These are phyloP conservation scores for Colletotrichum lupini DNA, from an alignment of 2,329 filamentous ascomycete genomes.

Conservation along the genomic window DNA sequence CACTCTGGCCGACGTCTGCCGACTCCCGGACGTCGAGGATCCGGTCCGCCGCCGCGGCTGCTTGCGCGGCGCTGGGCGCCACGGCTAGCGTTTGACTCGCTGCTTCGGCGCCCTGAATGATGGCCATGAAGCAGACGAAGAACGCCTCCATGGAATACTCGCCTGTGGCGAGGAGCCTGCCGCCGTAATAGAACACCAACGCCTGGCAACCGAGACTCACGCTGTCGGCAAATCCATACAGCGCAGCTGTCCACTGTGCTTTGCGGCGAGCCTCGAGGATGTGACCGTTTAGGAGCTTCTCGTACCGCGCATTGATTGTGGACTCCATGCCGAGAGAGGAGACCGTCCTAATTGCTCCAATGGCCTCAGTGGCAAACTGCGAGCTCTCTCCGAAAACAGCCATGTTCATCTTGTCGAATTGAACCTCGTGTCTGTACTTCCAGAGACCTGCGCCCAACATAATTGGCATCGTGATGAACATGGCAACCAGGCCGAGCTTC, in stretches of 20 bases:
- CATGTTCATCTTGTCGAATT: constrained; percentile 68
- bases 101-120: constrained; percentile 74
- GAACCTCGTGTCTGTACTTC: constrained; percentile 58
- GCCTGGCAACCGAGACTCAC: constrained; percentile 55
- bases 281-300: constrained; percentile 48
- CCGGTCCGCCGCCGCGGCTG: constrained; percentile 67
- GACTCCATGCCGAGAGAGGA: constrained; percentile 70
- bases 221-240: constrained; percentile 52
- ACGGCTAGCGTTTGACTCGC: constrained; percentile 76
- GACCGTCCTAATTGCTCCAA: constrained; percentile 72
- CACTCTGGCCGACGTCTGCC: constrained; percentile 49
- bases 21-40: constrained; percentile 65
- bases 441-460: constrained; percentile 49
- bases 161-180: constrained; percentile 38
- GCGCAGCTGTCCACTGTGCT: constrained; percentile 44
- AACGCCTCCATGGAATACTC: constrained; percentile 56
- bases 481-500: constrained; percentile 51
- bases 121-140: constrained; percentile 72
- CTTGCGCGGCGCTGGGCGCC: constrained; percentile 72
- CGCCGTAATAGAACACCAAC: constrained; percentile 65
- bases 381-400: constrained; percentile 69
- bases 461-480: constrained; percentile 48
- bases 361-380: constrained; percentile 71
- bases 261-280: constrained; percentile 45
- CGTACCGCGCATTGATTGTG: constrained; percentile 56